Evolutionary conservation across 257 asterid genomes (phyloP).

Genomic region (Verbascum thapsus): DNA sequence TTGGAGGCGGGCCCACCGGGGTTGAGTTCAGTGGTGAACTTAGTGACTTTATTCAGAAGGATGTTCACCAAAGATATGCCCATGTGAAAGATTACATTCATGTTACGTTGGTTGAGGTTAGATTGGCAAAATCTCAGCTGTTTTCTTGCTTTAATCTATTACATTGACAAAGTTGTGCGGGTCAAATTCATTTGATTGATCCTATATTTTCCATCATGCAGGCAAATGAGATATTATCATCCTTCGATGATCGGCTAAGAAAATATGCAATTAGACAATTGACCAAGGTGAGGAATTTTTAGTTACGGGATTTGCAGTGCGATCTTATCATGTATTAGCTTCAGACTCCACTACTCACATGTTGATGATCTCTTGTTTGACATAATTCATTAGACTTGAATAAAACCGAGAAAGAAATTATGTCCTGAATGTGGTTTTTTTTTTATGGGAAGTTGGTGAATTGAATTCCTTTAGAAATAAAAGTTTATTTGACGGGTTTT

Average conservation of each 20-base stretch:
- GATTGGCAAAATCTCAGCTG: constrained; percentile 26
- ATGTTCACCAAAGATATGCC: constrained; percentile 81
- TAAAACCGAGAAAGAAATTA: too few species aligned
- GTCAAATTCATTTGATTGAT: constrained; percentile 17
- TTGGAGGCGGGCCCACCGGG: constrained; percentile 99
- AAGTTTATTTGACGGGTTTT: too few species aligned
- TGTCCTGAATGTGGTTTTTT: too few species aligned
- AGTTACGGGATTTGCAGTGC: constrained; percentile 20
- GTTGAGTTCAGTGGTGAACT: constrained; percentile 99
- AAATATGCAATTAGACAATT: constrained; percentile 81
- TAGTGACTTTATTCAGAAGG: constrained; percentile 86
- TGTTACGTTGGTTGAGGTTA: constrained; percentile 92
- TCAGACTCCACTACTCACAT: neutral
- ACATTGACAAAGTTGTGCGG: constrained; percentile 19
- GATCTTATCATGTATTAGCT: too few species aligned
- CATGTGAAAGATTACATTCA: constrained; percentile 91
- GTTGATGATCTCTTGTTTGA: neutral
- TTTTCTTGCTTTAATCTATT: too few species aligned
- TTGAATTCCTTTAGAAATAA: too few species aligned
- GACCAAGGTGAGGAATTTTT: constrained; percentile 64
- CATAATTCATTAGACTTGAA: too few species aligned
- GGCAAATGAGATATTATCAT: constrained; percentile 94
- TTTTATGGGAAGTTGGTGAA: too few species aligned
- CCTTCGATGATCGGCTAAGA: constrained; percentile 93
- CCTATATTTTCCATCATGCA: constrained; percentile 39